Base-by-base conservation (phyloP, 164 flowering plant genomes). In the Stephania japonica region DNA sequence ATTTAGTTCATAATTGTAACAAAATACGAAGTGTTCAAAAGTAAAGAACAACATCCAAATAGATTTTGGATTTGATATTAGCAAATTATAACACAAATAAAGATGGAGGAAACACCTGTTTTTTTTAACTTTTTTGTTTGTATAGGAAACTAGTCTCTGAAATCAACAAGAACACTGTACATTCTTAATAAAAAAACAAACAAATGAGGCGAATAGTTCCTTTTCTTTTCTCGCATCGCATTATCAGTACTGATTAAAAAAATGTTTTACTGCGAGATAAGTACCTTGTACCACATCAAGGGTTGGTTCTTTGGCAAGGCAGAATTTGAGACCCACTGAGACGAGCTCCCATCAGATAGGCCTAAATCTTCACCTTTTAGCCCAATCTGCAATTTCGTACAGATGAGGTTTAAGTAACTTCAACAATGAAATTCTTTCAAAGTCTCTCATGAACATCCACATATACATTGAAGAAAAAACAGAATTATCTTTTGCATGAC, bases 231-330 rank as follows among this genome's bases (percentile, higher is more conserved):
- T 47, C 10, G 16, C 4, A 47, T 12, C 10, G 53, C 53, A 47
- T 47, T 0, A 47, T 47, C 12, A 47, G 16, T 47, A 47, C 14
- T 12, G 10, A 47, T 47, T 47, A 47, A 12, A 9, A 47, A 47
- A 47, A 11, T 47, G 53, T 3, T 47, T 47, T 47, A 9, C 21
- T 1, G 16, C 18, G 62, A 56, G 62, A 56, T 56, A 41, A 24
- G 19, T 75, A 92, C 99, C 97, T 92, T 92, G 84, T 91, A 96
- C 99, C 99, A 96, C 43, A 76, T 84, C 76, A 96, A 79, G 26
- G 98, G 96, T 70, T 87, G 88, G 50, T 88, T 84, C 76, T 68
- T 90, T 18, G 97, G 97, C 78, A 90, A 82, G 71, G 76, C 68
- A 75, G 94, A 75, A 24, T 72, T 75, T 59, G 95, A 81, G 73